These are phyloP conservation scores for Aspergillus neotritici DNA, from an alignment of 2,329 filamentous ascomycete species.

Conservation along the genomic window DNA sequence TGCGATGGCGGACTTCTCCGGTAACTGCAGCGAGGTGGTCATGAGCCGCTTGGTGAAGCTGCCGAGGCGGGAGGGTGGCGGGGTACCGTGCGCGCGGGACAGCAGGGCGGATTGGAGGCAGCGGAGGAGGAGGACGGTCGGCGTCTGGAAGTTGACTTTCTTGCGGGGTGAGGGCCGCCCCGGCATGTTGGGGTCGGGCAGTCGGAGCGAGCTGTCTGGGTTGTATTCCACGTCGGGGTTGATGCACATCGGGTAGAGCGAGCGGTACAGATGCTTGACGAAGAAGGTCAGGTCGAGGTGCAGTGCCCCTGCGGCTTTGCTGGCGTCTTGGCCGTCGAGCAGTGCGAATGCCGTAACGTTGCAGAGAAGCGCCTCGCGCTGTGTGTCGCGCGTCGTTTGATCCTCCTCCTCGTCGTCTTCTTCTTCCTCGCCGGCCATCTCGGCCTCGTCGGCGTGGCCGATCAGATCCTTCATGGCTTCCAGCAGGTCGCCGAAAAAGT, in stretches of 20 bases:
- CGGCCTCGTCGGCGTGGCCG: slow-evolving; percentile 56
- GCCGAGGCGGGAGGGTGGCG: slow-evolving; percentile 76
- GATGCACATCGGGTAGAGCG: slow-evolving; percentile 69
- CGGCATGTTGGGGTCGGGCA: slow-evolving; percentile 58
- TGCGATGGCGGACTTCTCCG: slow-evolving; percentile 81
- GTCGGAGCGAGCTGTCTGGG: slow-evolving; percentile 64
- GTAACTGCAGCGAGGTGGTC: slow-evolving; percentile 73
- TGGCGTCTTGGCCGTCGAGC: slow-evolving; percentile 85
- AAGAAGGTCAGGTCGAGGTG: slow-evolving; percentile 94
- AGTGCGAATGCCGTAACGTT: slow-evolving; percentile 96
- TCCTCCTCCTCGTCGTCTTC: slow-evolving; percentile 26
- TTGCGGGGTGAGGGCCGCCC: slow-evolving; percentile 45
- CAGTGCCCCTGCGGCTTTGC: slow-evolving; percentile 72
- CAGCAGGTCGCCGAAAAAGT: slow-evolving; percentile 94
- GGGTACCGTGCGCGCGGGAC: slow-evolving; percentile 67
- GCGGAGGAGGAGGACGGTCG: slow-evolving; percentile 83
- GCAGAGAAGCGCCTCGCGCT: slow-evolving; percentile 83
- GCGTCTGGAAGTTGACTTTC: slow-evolving; percentile 91
- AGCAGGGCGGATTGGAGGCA: slow-evolving; percentile 77
- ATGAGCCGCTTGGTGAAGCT: slow-evolving; percentile 91
- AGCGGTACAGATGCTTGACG: slow-evolving; percentile 86
- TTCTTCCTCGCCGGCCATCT: slow-evolving; percentile 43
- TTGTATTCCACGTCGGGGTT: slow-evolving; percentile 81
- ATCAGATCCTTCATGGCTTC: slow-evolving; percentile 94
- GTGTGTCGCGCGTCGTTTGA: slow-evolving; percentile 61